Base-by-base conservation (phyloP, 192 early-diverging fungal genomes). In the Backusella australiensis region DNA sequence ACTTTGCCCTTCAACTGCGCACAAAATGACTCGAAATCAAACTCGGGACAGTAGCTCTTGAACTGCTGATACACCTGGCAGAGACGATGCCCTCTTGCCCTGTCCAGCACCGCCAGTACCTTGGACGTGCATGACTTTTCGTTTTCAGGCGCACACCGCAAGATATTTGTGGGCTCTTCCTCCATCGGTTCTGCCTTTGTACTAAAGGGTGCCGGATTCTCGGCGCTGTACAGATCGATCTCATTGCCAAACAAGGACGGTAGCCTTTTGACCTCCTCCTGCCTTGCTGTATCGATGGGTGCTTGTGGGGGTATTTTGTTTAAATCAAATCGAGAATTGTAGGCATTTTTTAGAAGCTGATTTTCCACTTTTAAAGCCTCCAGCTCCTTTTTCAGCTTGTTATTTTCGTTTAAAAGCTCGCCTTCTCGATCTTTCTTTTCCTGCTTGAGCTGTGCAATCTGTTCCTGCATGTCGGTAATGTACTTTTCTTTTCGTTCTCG, bases 61-160 rank as follows among this genome's bases (percentile, higher is more conserved):
- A 71, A 7, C 6, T 71, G 23, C 29, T 71, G 70, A 34, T 34
- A 44, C 6, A 71, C 17, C 42, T 71, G 39, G 34, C 7, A 49
- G 11, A 71, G 6, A 12, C 42, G 70, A 49, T 29, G 70, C 3
- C 42, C 70, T 34, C 12, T 71, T 12, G 70, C 70, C 23, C 29
- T 41, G 5, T 71, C 70, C 23, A 71, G 4, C 15, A 71, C 26
- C 1, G 42, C 41, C 15, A 49, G 6, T 6, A 71, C 29, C 42
- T 71, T 71, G 15, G 23, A 17, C 19, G 21, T 71, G 11, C 70
- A 71, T 15, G 42, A 11, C 26, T 34, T 49, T n/a, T 49, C 42
- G 46, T 71, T 71, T 34, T 71, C 70, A 29, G 70, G 70, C 8
- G 70, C 70, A 49, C 70, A 71, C 42, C 29, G 21, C 4, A 63